phyloP scores from a whole-genome alignment of 495 filamentous ascomycete genomes.

The Penicillium riverlandense region DNA sequence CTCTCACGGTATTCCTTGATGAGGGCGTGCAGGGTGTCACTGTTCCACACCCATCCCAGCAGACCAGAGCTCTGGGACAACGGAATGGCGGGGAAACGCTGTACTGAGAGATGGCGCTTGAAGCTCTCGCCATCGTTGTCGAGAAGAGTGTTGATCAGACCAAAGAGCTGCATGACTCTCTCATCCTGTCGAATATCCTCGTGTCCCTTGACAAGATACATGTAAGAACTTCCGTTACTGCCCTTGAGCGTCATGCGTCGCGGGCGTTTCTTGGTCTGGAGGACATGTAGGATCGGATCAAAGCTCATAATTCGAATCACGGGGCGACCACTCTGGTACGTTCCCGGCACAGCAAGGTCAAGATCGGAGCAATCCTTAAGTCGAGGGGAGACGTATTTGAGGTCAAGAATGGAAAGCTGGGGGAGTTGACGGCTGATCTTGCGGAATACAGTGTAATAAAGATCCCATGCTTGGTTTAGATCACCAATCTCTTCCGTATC shows the following conservation, averaged over 20 bases:
- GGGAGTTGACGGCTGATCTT: constrained; percentile 91
- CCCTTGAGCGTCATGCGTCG: constrained; percentile 82
- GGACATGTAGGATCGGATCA: constrained; percentile 80
- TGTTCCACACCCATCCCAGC: constrained; percentile 95
- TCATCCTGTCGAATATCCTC: constrained; percentile 99
- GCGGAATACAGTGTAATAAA: constrained; percentile 96
- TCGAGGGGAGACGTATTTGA: constrained; percentile 93
- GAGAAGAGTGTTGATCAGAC: constrained; percentile 88
- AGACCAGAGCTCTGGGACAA: constrained; percentile 93
- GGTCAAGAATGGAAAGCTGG: constrained; percentile 83
- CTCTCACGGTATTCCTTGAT: constrained; percentile 97
- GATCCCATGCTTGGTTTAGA: constrained; percentile 95
- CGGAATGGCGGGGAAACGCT: constrained; percentile 89
- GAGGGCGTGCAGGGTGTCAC: constrained; percentile 89
- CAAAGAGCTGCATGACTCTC: constrained; percentile 98
- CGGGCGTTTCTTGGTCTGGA: constrained; percentile 93
- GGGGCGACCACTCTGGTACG: constrained; percentile 81
- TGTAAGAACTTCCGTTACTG: constrained; percentile 78
- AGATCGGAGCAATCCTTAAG: constrained; percentile 75
- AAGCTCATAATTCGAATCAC: constrained; percentile 84
- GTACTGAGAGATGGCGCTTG: constrained; percentile 93
- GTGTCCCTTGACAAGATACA: constrained; percentile 88
- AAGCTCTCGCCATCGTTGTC: constrained; percentile 89
- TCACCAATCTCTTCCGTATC: constrained; percentile 83
- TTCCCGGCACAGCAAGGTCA: constrained; percentile 88